Evolutionary conservation across 768 basidiomycete genomes (phyloP).

Genomic region (Boletus vinaceobasis): DNA sequence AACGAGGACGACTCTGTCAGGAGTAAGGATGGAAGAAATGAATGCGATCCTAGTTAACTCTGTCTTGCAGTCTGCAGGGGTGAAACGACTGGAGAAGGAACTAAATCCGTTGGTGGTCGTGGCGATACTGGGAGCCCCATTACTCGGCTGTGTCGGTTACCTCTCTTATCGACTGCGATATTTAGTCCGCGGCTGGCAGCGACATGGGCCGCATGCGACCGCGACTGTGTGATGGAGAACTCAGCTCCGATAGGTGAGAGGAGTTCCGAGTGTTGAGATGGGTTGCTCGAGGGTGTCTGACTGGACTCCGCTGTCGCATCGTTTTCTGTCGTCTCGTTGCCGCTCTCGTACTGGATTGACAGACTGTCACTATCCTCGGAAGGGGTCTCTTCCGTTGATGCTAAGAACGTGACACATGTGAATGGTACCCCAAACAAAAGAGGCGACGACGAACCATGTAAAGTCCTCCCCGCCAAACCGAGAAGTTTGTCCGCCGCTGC

Average conservation of each 20-base stretch:
- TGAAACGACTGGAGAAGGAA: conserved; percentile 13
- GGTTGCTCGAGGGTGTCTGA: conserved; percentile 38
- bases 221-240: conserved; percentile 33
- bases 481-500: conserved; percentile 81
- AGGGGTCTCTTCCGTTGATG: conserved; percentile 55
- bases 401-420: conserved; percentile 20
- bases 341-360: conserved; percentile 70
- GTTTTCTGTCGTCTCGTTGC: conserved; percentile 65
- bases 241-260: conserved; percentile 20
- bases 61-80: conserved; percentile 25
- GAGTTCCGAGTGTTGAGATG: conserved; percentile 26
- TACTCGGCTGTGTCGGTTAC: conserved; percentile 62
- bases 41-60: conserved; percentile 12
- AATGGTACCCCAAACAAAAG: background rate
- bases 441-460: conserved; percentile 50
- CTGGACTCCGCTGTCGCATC: conserved; percentile 47
- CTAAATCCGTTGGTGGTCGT: conserved; percentile 19
- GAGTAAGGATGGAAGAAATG: background rate
- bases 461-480: conserved; percentile 66
- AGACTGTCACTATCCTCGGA: conserved; percentile 69
- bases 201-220: conserved; percentile 52
- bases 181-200: conserved; percentile 74
- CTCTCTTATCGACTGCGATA: conserved; percentile 53
- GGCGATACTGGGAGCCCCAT: conserved; percentile 57
- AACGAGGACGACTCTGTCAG: background rate